Percentiles rank a stretch among this genome's conserved stretches.
Conservation (phyloP, 2,329 filamentous ascomycete genomes). For the Orbilia brochopaga region DNA sequence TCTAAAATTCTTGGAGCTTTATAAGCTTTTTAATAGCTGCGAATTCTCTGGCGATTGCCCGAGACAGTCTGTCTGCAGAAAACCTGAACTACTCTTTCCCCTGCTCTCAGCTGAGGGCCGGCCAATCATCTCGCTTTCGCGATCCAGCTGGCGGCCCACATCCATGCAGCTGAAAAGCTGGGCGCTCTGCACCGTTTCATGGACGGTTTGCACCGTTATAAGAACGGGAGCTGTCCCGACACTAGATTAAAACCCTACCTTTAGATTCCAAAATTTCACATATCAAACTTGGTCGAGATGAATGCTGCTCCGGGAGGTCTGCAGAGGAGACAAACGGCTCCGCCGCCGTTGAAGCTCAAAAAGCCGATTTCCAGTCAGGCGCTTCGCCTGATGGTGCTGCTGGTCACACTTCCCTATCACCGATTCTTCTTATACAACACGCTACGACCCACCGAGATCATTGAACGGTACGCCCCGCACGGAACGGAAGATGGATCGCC, state of each 20-base stretch:
- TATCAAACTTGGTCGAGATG: background rate
- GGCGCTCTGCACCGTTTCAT: background rate
- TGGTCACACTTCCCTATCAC: conserved; percentile 24
- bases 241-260: background rate
- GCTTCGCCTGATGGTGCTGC: conserved; percentile 16
- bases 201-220: background rate
- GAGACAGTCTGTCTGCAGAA: background rate
- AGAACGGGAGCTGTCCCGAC: background rate
- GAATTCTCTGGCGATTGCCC: background rate
- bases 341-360: background rate
- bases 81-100: background rate
- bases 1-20: no score
- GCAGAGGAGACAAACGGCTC: no score
- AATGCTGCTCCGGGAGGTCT: background rate
- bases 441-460: conserved; percentile 17
- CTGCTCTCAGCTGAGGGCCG: conserved; percentile 1
- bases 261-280: background rate
- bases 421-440: conserved; percentile 33
- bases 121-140: background rate
- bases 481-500: conserved; percentile 29
- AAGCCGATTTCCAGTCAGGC: conserved; percentile 17
- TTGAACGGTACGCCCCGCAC: conserved; percentile 20
- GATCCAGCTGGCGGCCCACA: background rate
- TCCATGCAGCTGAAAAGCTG: background rate
- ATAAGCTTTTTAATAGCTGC: no score